These are phyloP conservation scores for Saccharata proteae DNA, from an alignment of 2,329 filamentous ascomycete species.

Conservation along the genomic window DNA sequence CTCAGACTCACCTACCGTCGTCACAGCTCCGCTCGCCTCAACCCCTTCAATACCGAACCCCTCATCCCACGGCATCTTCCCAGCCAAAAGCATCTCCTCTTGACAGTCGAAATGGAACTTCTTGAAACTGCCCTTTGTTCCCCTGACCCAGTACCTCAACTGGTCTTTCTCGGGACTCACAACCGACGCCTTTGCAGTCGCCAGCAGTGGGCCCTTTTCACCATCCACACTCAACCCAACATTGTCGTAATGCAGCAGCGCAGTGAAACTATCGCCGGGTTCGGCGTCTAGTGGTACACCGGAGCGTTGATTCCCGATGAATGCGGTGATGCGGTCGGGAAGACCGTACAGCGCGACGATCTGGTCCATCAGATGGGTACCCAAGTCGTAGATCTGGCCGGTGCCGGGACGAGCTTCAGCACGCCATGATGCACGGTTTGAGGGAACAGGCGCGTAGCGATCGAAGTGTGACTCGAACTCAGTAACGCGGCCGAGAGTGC, in stretches of 20 bases:
- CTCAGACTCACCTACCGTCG: conserved; percentile 42
- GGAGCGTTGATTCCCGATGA: conserved; percentile 54
- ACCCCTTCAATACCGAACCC: conserved; percentile 54
- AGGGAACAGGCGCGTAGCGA: conserved; percentile 51
- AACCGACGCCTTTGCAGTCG: conserved; percentile 56
- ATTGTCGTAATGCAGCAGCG: conserved; percentile 52
- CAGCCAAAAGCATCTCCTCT: conserved; percentile 59
- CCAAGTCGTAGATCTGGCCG: conserved; percentile 61
- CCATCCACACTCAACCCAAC: no score
- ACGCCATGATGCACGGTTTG: conserved; percentile 49
- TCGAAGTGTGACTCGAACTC: conserved; percentile 77
- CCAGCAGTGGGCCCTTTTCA: no score
- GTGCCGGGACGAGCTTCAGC: conserved; percentile 51
- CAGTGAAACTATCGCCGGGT: conserved; percentile 44
- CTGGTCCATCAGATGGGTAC: conserved; percentile 67
- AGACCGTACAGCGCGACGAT: conserved; percentile 57
- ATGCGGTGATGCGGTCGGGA: conserved; percentile 54
- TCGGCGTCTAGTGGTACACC: no score
- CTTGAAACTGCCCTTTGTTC: conserved; percentile 61
- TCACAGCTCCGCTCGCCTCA: conserved; percentile 45
- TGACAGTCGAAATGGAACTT: conserved; percentile 62
- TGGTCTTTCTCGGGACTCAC: conserved; percentile 58
- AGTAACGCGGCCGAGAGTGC: conserved; percentile 55
- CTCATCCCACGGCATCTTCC: conserved; percentile 47
- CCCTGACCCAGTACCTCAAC: conserved; percentile 65